A percentile compares a stretch with the other conserved stretches of the same genome.
Conservation (phyloP, 192 early-diverging fungal species). For the Coemansia umbellata region DNA sequence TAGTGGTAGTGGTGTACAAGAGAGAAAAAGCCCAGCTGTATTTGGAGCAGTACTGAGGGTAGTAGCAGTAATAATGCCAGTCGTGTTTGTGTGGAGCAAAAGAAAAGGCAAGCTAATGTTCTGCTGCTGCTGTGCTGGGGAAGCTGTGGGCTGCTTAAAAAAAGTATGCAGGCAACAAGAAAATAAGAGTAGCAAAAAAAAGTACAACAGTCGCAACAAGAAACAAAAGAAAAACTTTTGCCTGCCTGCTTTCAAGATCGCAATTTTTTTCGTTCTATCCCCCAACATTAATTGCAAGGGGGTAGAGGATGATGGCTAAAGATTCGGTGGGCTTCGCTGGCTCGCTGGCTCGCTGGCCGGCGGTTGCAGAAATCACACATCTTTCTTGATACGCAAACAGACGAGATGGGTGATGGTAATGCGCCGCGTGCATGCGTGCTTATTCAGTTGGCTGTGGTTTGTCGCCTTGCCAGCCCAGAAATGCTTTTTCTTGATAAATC, state of each 20-base stretch:
- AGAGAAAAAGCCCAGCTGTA: background rate
- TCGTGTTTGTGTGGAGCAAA: slow-evolving; percentile 4
- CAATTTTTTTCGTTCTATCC: background rate
- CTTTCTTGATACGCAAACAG: too few species aligned
- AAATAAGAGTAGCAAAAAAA: background rate
- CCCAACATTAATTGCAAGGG: background rate
- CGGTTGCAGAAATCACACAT: too few species aligned
- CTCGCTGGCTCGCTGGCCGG: too few species aligned
- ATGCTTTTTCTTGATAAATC: too few species aligned
- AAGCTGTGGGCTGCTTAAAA: too few species aligned
- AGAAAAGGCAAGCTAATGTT: too few species aligned
- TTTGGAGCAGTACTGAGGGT: background rate
- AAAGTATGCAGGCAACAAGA: background rate
- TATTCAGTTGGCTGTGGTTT: too few species aligned
- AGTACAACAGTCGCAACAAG: background rate
- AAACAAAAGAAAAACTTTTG: slow-evolving; percentile 2
- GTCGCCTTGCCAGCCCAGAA: too few species aligned
- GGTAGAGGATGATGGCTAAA: background rate
- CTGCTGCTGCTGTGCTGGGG: too few species aligned
- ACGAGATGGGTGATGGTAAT: too few species aligned
- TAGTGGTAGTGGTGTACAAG: background rate
- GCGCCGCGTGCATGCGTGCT: too few species aligned
- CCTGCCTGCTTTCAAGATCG: background rate
- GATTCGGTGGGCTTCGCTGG: too few species aligned
- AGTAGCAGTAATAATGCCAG: slow-evolving; percentile 4